Evolutionary conservation across 2,329 filamentous ascomycete genomes (phyloP), one percentile per base, ranked within the genome.

Genomic region (Cordyceps cateniannulata): DNA sequence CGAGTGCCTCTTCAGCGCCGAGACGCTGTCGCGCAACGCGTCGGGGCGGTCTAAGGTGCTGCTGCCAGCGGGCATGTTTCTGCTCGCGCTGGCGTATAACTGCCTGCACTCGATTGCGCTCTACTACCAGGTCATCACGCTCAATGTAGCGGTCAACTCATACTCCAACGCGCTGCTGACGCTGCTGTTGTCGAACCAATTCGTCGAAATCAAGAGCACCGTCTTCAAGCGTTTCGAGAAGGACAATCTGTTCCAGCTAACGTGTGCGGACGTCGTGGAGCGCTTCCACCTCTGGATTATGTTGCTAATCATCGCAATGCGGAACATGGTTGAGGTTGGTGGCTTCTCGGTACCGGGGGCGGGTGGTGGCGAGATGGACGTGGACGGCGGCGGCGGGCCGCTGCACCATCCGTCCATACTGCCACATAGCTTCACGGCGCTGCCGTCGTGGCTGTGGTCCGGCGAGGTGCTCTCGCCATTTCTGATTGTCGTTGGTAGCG

Each of bases 141-240:
- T 99, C 59, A 99, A 99, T 65, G 96, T 99, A 3, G 95, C 95
- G 0, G 93, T 99, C 67, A 99, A 99, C 74, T 97, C 93, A 0
- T 99, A 99, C 74, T 97, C 93, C 0, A 99, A 99, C 70, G 93
- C 95, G 0, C 79, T 99, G 5, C 81, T 99, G 38, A 97, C 95
- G 0, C 83, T 99, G 1, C 80, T 99, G 2, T 85, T 99, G 71
- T 97, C 93, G 7, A 99, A 98, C 70, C 96, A 99, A 70, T 99
- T 99, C 69, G 95, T 99, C 48, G 95, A 99, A 76, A 96, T 99
- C 79, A 99, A 99, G 71, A 91, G 91, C 63, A 96, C 93, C 0
- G 96, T 99, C 1, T 99, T 99, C 80, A 98, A 99, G 77, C 95
- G 93, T 63, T 96, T 98, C 65, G 95, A 99, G 69, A 98, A 97